A percentile compares a stretch with the other conserved stretches of the same genome.
phyloP scores from a whole-genome alignment of 2,329 filamentous ascomycete species.

The Claviceps sorghi region DNA sequence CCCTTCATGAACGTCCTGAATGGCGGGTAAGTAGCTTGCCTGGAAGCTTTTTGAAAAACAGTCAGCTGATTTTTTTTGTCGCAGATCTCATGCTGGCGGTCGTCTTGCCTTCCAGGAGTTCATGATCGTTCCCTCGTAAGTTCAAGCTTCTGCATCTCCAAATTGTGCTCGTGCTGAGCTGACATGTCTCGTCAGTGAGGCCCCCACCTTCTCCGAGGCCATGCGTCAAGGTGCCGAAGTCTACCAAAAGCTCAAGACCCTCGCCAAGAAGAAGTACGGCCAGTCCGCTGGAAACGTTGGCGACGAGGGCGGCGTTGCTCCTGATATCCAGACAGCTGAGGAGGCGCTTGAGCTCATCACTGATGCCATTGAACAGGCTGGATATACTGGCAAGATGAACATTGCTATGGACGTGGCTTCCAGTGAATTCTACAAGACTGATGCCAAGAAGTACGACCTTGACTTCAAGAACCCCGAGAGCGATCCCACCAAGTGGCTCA shows the following conservation, averaged over 20 bases:
- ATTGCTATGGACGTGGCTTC: conserved; percentile 99
- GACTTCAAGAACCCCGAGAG: conserved; percentile 99
- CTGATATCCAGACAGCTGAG: conserved; percentile 92
- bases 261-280: conserved; percentile 99
- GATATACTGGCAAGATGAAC: conserved; percentile 90
- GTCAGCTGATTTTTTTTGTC: neutral
- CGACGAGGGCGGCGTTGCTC: conserved; percentile 98
- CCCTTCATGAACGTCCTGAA: conserved; percentile 93
- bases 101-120: conserved; percentile 92
- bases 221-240: conserved; percentile 94
- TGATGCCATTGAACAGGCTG: conserved; percentile 83
- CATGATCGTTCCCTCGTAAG: conserved; percentile 78
- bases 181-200: conserved; percentile 36
- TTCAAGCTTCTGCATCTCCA: conserved; percentile 12
- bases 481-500: conserved; percentile 94
- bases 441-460: conserved; percentile 98
- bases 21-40: conserved; percentile 36
- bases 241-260: conserved; percentile 92
- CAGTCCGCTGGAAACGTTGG: conserved; percentile 98
- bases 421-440: conserved; percentile 97
- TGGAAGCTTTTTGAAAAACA: neutral
- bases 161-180: conserved; percentile 5
- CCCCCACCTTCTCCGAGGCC: conserved; percentile 85
- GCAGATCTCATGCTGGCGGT: conserved; percentile 85
- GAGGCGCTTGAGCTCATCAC: conserved; percentile 96